phyloP scores from a whole-genome alignment of 2,329 filamentous ascomycete species.

The Ophiocordyceps sinensis region DNA sequence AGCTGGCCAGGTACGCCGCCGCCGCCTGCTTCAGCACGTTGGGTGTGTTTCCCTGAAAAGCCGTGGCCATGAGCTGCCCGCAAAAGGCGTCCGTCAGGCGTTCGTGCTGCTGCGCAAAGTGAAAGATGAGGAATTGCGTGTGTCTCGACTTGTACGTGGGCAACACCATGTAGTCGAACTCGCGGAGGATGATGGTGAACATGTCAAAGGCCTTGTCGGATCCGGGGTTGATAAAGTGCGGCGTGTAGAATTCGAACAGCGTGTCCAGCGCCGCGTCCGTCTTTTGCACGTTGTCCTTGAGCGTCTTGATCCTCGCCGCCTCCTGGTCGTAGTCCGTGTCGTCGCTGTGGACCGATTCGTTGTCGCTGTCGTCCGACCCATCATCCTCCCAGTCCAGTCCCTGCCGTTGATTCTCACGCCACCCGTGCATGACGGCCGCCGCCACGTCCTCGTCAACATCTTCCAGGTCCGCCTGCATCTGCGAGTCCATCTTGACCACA shows the following conservation, averaged over 20 bases:
- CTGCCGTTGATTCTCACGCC: conserved; percentile 15
- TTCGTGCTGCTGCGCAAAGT: conserved; percentile 75
- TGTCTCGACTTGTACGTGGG: conserved; percentile 86
- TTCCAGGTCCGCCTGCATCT: conserved; percentile 87
- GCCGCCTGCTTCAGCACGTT: conserved; percentile 69
- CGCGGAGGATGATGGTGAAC: conserved; percentile 66
- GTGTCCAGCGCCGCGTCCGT: conserved; percentile 82
- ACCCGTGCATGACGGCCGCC: conserved; percentile 49
- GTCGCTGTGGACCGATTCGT: conserved; percentile 57
- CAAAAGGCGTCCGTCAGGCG: conserved; percentile 71
- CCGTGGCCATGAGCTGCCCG: conserved; percentile 45
- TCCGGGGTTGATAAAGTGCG: conserved; percentile 54
- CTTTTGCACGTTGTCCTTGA: conserved; percentile 76
- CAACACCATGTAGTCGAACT: conserved; percentile 78
- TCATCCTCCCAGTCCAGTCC: conserved; percentile 30
- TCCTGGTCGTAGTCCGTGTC: conserved; percentile 52
- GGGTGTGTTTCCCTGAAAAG: conserved; percentile 47
- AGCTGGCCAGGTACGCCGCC: conserved; percentile 85
- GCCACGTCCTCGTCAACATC: conserved; percentile 83
- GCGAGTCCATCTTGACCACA: conserved; percentile 85
- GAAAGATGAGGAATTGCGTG: conserved; percentile 90
- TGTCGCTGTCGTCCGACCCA: conserved; percentile 49
- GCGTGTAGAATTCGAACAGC: conserved; percentile 71
- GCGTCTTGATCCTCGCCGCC: conserved; percentile 47
- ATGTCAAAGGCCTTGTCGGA: conserved; percentile 54